Evolutionary conservation across 1,284 basidiomycete genomes (phyloP), one percentile per base, ranked within the genome.

Genomic region (Cryptococcus deneoformans): DNA sequence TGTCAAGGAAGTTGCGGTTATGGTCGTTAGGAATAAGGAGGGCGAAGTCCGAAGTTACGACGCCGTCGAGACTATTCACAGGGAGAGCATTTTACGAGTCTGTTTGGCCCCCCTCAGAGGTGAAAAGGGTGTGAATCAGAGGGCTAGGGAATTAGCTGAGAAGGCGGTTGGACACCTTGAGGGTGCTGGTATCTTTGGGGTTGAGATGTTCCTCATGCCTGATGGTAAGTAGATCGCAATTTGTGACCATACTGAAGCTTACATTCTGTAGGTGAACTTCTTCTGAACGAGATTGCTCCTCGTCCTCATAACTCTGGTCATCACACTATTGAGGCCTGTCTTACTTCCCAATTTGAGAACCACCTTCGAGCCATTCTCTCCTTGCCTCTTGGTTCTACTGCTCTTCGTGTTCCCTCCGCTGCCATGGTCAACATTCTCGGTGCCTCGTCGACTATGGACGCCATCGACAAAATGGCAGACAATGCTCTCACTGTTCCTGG

Each of bases 301-400:
- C 85, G 96, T 24, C 95, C 96, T 0, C 96, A 99, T 78, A 99
- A 99, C 79, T 97, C 93, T 8, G 95, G 95, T 0, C 96, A 99
- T 77, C 97, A 98, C 79, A 98, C 95, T n/a, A 98, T 99, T 72
- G 95, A 98, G 79, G 94, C 95, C 0, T 96, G 92, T 76, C 83
- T 92, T 66, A 90, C 92, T 2, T 97, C 92, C 11, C 96, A 99
- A 79, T 99, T 93, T 80, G 93, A 95, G 76, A 97, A 98, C 71
- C 96, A 99, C 77, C 86, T 99, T 43, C 91, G 94, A 38, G 91
- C 94, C n/a, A 94, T 99, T 74, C 86, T 98, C 20, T 85, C 84
- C 43, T 83, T 97, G 9, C 93, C 95, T 2, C 84, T 99, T 14
- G 95, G 95, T 24, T 90, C 88, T 12, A 94, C 94, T 1, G 80